These are phyloP conservation scores for Psilocybe mexicana DNA, from an alignment of 1,284 basidiomycete species.

Conservation along the genomic window DNA sequence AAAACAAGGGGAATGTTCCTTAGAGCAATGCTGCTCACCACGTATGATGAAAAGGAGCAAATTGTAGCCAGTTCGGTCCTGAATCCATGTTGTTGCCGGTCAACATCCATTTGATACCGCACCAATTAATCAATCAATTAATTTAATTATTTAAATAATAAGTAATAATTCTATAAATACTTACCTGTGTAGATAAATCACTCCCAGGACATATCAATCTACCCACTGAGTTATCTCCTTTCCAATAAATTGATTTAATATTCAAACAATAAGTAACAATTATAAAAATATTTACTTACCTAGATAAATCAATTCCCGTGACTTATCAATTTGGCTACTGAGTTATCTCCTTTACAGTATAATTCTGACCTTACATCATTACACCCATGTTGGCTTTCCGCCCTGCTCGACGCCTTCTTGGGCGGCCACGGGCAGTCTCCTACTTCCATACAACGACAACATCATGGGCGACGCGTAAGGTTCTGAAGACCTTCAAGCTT, in stretches of 20 bases:
- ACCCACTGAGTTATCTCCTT: too few species aligned
- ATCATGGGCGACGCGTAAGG: conserved; percentile 41
- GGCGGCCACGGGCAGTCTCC: conserved; percentile 37
- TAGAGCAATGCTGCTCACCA: neutral
- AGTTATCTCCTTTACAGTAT: neutral
- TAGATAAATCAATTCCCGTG: neutral
- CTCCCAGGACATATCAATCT: too few species aligned
- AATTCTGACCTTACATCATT: conserved; percentile 18
- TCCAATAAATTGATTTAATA: too few species aligned
- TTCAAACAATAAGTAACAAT: too few species aligned
- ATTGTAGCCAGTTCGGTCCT: neutral
- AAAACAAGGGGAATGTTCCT: neutral
- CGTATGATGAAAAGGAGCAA: neutral
- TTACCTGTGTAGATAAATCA: neutral
- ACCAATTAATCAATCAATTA: neutral
- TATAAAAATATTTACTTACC: neutral
- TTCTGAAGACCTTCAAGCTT: conserved; percentile 78
- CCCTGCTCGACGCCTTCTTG: conserved; percentile 32
- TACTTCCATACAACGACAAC: conserved; percentile 49
- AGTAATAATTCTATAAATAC: neutral
- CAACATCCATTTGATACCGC: neutral
- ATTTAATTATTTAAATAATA: too few species aligned
- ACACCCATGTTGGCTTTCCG: conserved; percentile 33
- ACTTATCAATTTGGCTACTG: neutral
- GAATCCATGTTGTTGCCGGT: neutral